Evolutionary conservation across 352 stramenopile genomes (phyloP).

Genomic region (Phytophthora kernoviae): DNA sequence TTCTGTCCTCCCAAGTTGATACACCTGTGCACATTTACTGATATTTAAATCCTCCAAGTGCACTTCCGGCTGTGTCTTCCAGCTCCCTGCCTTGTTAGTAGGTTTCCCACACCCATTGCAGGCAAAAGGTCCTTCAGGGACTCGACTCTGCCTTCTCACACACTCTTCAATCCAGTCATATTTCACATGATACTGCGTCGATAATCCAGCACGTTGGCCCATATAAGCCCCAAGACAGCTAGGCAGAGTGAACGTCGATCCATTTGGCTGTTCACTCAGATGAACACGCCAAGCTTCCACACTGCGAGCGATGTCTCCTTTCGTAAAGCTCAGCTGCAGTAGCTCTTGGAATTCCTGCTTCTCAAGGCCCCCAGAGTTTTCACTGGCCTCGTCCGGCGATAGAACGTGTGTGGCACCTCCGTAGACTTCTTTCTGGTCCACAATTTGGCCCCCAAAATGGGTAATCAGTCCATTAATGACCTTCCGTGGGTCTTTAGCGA

Average conservation of each 20-base stretch:
- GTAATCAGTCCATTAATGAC: constrained; percentile 81
- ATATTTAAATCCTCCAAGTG: constrained; percentile 59
- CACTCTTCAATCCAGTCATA: constrained; percentile 88
- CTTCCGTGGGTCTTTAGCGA: constrained; percentile 81
- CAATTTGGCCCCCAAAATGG: constrained; percentile 81
- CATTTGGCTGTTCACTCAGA: constrained; percentile 32
- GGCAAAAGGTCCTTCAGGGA: constrained; percentile 61
- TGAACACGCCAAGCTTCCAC: constrained; percentile 53
- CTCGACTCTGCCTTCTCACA: constrained; percentile 51
- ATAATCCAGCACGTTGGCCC: constrained; percentile 50
- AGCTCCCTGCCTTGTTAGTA: constrained; percentile 33
- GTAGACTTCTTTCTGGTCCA: constrained; percentile 55
- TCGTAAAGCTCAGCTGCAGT: constrained; percentile 53
- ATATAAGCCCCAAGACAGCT: constrained; percentile 66
- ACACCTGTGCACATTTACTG: constrained; percentile 48
- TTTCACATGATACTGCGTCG: constrained; percentile 65
- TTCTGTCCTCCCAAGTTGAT: constrained; percentile 43
- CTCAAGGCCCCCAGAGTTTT: constrained; percentile 16
- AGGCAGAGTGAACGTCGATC: constrained; percentile 44
- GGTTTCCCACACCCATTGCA: constrained; percentile 17
- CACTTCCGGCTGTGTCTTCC: constrained; percentile 53
- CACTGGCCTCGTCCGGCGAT: constrained; percentile 51
- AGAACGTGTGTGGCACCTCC: constrained; percentile 74
- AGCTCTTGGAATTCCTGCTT: constrained; percentile 43
- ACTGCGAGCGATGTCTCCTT: constrained; percentile 41